Evolutionary conservation across 169 alveolate genomes (phyloP).

Genomic region (Plasmodium vivax): DNA sequence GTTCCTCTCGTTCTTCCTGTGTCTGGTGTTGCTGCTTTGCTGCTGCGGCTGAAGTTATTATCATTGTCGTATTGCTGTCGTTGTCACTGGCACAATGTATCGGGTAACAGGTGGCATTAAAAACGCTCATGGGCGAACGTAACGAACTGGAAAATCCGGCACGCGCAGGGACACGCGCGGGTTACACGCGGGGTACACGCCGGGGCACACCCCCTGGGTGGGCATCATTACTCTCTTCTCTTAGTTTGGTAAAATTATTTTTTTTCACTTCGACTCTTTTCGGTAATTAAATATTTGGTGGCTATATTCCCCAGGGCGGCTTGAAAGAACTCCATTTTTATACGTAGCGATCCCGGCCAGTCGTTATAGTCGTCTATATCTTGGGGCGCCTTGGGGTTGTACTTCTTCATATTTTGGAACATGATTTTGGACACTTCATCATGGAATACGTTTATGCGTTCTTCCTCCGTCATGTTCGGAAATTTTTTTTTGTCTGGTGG

Average conservation of each 20-base stretch:
- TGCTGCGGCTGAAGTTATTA: neutral
- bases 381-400: constrained; percentile 60
- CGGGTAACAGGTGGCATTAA: neutral
- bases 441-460: constrained; percentile 43
- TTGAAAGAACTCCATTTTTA: constrained; percentile 24
- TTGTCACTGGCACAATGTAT: neutral
- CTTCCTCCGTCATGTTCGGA: constrained; percentile 37
- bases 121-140: neutral
- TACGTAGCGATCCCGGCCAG: constrained; percentile 73
- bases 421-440: constrained; percentile 69
- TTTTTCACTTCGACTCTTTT: constrained; percentile 13
- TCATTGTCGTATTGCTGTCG: neutral
- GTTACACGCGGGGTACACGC: neutral
- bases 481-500: constrained; percentile 46
- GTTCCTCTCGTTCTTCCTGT: too few relatives aligned
- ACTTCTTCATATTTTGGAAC: constrained; percentile 61
- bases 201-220: too few relatives aligned
- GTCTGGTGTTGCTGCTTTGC: neutral
- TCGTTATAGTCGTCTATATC: constrained; percentile 64
- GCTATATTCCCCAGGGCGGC: constrained; percentile 55
- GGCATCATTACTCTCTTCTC: neutral
- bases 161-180: neutral
- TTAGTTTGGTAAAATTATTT: neutral
- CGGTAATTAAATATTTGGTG: constrained; percentile 16
- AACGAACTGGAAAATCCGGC: neutral